Conservation (phyloP, 352 stramenopile genomes). For the Thraustotheca clavata region DNA sequence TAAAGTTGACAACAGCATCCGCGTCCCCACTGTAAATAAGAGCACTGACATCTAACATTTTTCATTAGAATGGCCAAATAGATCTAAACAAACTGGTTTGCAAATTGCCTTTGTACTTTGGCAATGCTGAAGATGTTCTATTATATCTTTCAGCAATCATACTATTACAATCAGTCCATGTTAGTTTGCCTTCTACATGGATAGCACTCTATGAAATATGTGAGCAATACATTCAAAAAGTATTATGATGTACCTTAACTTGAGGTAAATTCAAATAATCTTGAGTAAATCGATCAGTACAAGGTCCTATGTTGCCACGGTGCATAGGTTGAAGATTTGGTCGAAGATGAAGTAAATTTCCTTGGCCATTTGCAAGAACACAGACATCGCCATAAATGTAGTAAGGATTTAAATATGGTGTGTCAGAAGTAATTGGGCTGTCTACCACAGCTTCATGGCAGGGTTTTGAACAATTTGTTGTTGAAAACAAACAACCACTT, state of each 20-base stretch:
- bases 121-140: conserved; percentile 38
- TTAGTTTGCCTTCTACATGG: conserved; percentile 39
- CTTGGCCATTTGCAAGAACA: conserved; percentile 44
- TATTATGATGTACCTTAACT: conserved; percentile 28
- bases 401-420: conserved; percentile 53
- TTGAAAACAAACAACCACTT: conserved; percentile 48
- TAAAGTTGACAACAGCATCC: conserved; percentile 67
- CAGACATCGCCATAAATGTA: conserved; percentile 71
- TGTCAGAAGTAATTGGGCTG: conserved; percentile 34
- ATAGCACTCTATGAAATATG: conserved; percentile 26
- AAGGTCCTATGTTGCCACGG: conserved; percentile 55
- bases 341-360: conserved; percentile 23
- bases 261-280: conserved; percentile 40
- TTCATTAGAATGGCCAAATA: too few relatives aligned
- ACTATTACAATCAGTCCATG: conserved; percentile 49
- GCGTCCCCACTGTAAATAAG: conserved; percentile 65
- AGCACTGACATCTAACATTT: too few relatives aligned
- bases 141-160: conserved; percentile 39
- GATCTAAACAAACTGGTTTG: too few relatives aligned
- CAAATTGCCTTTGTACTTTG: conserved; percentile 52
- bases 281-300: conserved; percentile 45
- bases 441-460: conserved; percentile 40
- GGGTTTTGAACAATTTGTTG: conserved; percentile 33
- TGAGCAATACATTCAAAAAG: background rate
- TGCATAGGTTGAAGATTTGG: conserved; percentile 24